Base-by-base conservation (phyloP, 2,329 filamentous ascomycete genomes). In the Monosporascus sp. region DNA sequence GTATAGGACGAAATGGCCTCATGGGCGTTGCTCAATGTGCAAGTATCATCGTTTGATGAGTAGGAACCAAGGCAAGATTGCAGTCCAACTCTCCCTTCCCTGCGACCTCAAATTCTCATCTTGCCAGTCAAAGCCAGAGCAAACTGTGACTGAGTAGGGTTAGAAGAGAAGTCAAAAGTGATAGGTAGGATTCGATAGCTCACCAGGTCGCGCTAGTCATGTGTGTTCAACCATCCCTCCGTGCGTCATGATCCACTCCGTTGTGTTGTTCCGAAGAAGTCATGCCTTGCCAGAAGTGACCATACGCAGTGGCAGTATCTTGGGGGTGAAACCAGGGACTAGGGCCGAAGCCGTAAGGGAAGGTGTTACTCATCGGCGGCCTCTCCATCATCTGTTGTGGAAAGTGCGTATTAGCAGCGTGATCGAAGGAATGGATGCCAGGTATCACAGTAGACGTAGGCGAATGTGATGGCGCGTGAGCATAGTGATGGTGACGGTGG, bases 401-500 rank as follows among this genome's bases (percentile, higher is more conserved):
- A 54, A 62, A 54, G 17, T 56, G 40, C 52, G 59, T 59, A 61
- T 68, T 66, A 68, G 65, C 57, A 59, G 59, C 52, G 46, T 64
- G 61, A 55, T 65, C 62, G 58, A 64, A 59, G 2, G 63, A 56
- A 44, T 62, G 62, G 41, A 63, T 56, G 41, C 61, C 58, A 38
- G 56, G 55, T 11, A 58, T 56, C 22, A 31, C 26, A 9, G 54
- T 48, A 22, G 60, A 51, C 56, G 56, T 48, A 31, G 56, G 55
- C 49, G 58, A 43, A 16, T 47, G 46, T 5, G 22, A 57, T 43
- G 59, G 59, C 46, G 57, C 47, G 38, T 60, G 55, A 41, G 59
- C 55, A 49, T 61, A 54, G 44, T 52, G 51, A 49, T 60, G 62
- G 19, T 63, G 58, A 31, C 14, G 5, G 38, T 41, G 38, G 38